A percentile compares a stretch with the other conserved stretches of the same genome.
phyloP scores from a whole-genome alignment of 2,329 filamentous ascomycete species.

The Ophiostoma pallidulum region DNA sequence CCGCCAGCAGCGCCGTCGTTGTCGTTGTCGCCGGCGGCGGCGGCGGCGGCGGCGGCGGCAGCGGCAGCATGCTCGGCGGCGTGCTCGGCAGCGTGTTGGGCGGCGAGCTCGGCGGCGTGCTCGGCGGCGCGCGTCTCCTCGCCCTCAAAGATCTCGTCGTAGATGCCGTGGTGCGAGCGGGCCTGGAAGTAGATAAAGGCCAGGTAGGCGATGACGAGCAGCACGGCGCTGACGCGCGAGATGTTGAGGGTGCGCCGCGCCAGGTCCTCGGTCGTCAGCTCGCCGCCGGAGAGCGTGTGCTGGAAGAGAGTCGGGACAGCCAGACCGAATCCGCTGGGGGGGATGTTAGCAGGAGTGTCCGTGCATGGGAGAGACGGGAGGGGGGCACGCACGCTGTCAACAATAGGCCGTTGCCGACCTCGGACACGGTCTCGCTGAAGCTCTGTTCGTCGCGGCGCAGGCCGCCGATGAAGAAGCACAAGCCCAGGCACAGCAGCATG shows the following conservation, averaged over 20 bases:
- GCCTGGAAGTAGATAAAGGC: constrained; percentile 65
- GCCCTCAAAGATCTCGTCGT: constrained; percentile 60
- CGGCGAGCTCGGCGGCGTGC: background rate
- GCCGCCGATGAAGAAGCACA: constrained; percentile 73
- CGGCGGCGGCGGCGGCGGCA: no score
- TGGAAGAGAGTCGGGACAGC: constrained; percentile 49
- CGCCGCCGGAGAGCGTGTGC: constrained; percentile 29
- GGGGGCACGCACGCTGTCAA: constrained; percentile 58
- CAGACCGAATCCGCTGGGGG: constrained; percentile 36
- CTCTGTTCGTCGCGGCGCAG: constrained; percentile 55
- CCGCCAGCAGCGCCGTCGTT: constrained; percentile 37
- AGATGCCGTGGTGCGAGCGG: constrained; percentile 67
- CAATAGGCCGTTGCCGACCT: constrained; percentile 68
- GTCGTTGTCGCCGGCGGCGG: background rate
- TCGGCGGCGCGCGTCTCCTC: constrained; percentile 56
- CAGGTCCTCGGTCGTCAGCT: constrained; percentile 31
- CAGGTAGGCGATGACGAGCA: constrained; percentile 59
- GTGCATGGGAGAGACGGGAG: background rate
- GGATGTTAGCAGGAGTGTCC: background rate
- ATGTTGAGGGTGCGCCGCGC: constrained; percentile 49
- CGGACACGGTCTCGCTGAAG: constrained; percentile 67
- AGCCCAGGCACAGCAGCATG: constrained; percentile 66
- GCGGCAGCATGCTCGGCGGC: constrained; percentile 1
- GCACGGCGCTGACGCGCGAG: constrained; percentile 60
- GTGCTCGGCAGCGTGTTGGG: background rate